Conservation (phyloP, 495 filamentous ascomycete species). For the Astrothelium macrocarpum region DNA sequence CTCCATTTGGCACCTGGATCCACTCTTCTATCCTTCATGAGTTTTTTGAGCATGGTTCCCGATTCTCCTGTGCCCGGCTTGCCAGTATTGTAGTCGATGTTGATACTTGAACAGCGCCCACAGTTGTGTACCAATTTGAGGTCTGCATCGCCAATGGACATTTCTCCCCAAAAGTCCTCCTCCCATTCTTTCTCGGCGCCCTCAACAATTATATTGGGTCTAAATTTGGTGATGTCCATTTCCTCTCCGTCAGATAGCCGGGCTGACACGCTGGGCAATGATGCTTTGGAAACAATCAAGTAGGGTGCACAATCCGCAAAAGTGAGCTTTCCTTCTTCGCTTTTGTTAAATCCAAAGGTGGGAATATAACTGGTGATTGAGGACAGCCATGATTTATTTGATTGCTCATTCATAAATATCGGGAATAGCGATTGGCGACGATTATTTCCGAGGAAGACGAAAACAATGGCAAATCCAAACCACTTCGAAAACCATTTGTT, state of each 20-base stretch:
- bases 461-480: constrained; percentile 56
- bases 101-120: constrained; percentile 65
- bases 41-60: constrained; percentile 62
- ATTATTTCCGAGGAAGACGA: constrained; percentile 61
- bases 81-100: constrained; percentile 75
- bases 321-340: constrained; percentile 36
- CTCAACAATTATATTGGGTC: constrained; percentile 72
- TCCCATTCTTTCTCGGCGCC: constrained; percentile 54
- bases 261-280: constrained; percentile 52
- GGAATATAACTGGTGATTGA: constrained; percentile 35
- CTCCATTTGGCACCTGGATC: constrained; percentile 63
- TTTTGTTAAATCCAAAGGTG: constrained; percentile 12
- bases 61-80: constrained; percentile 51
- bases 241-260: constrained; percentile 44
- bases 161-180: constrained; percentile 79
- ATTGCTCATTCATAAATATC: constrained; percentile 31
- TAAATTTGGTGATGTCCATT: constrained; percentile 71
- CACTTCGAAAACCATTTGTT: constrained; percentile 65
- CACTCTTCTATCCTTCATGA: constrained; percentile 69
- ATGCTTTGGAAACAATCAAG: constrained; percentile 61
- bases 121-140: constrained; percentile 70
- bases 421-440: constrained; percentile 53
- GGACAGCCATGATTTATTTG: constrained; percentile 40
- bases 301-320: constrained; percentile 78
- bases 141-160: constrained; percentile 37